Evolutionary conservation across 345 rosid genomes (phyloP).

Genomic region (Iberis pinnata): DNA sequence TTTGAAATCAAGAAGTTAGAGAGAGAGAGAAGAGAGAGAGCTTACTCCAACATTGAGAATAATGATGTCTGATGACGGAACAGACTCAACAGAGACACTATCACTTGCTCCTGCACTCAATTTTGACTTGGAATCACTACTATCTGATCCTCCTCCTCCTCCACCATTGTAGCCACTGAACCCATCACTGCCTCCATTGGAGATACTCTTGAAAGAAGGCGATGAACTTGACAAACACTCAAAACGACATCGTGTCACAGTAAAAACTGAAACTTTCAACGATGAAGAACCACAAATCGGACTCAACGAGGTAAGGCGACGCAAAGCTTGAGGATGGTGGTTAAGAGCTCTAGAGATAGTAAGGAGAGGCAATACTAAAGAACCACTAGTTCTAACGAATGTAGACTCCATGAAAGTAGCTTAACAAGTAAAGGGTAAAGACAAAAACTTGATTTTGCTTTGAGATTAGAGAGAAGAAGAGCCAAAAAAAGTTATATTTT

Average conservation of each 20-base stretch:
- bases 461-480: slow-evolving; percentile 75
- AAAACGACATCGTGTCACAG: slow-evolving; percentile 36
- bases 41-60: slow-evolving; percentile 91
- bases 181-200: slow-evolving; percentile 41
- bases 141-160: slow-evolving; percentile 42
- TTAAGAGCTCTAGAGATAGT: slow-evolving; percentile 49
- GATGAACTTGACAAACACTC: slow-evolving; percentile 47
- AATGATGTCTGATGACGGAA: slow-evolving; percentile 57
- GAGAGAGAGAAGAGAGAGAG: background rate
- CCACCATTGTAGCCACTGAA: slow-evolving; percentile 36
- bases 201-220: slow-evolving; percentile 41
- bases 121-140: slow-evolving; percentile 53
- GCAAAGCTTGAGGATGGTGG: slow-evolving; percentile 30
- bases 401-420: slow-evolving; percentile 48
- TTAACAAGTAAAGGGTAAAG: no score
- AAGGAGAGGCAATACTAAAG: slow-evolving; percentile 36
- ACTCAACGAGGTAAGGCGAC: slow-evolving; percentile 7
- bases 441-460: no score
- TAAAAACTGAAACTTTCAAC: slow-evolving; percentile 24
- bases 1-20: no score
- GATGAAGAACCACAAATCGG: slow-evolving; percentile 13
- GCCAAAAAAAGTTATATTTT: no score
- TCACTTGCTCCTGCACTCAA: slow-evolving; percentile 42
- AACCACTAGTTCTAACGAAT: slow-evolving; percentile 22
- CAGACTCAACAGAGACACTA: slow-evolving; percentile 38